Percentiles rank a stretch among this genome's conserved stretches.
Conservation (phyloP, 2,329 filamentous ascomycete genomes). For the Fusarium sp. region DNA sequence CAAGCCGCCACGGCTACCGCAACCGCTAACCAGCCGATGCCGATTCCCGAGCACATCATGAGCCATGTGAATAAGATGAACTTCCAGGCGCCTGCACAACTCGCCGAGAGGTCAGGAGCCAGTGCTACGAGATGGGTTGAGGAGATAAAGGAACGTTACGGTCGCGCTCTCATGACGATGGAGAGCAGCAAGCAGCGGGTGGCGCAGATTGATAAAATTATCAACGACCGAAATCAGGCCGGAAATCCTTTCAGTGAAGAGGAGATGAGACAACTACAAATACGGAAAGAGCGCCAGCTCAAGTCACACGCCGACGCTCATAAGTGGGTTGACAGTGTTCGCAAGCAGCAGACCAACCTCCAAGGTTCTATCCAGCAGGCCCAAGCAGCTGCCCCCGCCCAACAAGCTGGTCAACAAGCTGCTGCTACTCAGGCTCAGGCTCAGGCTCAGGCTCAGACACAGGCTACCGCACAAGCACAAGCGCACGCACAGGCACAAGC, state of each 20-base stretch:
- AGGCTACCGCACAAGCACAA: constrained; percentile 29
- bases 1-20: constrained; percentile 37
- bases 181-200: constrained; percentile 57
- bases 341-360: constrained; percentile 56
- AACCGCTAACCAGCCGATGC: constrained; percentile 36
- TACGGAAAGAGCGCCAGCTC: constrained; percentile 55
- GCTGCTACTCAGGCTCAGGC: constrained; percentile 14
- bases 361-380: constrained; percentile 43
- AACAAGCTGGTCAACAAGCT: constrained; percentile 29
- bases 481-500: constrained; percentile 27
- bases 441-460: constrained; percentile 22
- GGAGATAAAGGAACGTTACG: constrained; percentile 60
- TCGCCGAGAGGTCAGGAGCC: constrained; percentile 54
- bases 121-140: constrained; percentile 61
- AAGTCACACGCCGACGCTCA: constrained; percentile 60
- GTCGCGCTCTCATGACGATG: constrained; percentile 61
- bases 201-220: constrained; percentile 53
- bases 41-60: constrained; percentile 57
- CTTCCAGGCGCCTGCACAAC: constrained; percentile 56
- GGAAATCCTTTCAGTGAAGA: constrained; percentile 58
- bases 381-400: constrained; percentile 38
- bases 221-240: constrained; percentile 55
- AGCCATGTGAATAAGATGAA: constrained; percentile 60
- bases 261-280: constrained; percentile 57
- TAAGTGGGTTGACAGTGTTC: constrained; percentile 59